Percentiles rank a stretch among this genome's conserved stretches.
Evolutionary conservation across 805 yeast genomes (phyloP).

Genomic region (Ogataea pilisensis): DNA sequence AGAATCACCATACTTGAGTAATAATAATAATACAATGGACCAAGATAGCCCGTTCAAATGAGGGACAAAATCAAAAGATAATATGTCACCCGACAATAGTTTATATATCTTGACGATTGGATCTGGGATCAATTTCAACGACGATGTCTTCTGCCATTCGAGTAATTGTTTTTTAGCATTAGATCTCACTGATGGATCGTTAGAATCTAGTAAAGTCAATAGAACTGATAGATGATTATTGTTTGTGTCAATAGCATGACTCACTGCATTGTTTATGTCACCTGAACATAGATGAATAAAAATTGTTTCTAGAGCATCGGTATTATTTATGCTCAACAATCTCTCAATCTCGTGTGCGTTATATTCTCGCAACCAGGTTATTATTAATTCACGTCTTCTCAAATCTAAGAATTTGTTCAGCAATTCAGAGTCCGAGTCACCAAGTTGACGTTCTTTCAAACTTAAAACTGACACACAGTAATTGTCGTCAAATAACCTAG

Average conservation of each 20-base stretch:
- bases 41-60: slow-evolving; percentile 53
- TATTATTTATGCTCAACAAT: slow-evolving; percentile 20
- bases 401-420: slow-evolving; percentile 15
- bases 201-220: slow-evolving; percentile 67
- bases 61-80: slow-evolving; percentile 27
- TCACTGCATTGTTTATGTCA: slow-evolving; percentile 58
- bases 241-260: slow-evolving; percentile 52
- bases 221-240: slow-evolving; percentile 70
- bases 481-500: slow-evolving; percentile 54
- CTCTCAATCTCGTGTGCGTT: slow-evolving; percentile 34
- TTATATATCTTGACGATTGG: slow-evolving; percentile 57
- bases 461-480: slow-evolving; percentile 16
- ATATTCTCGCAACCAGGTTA: slow-evolving; percentile 53
- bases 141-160: slow-evolving; percentile 54
- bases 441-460: slow-evolving; percentile 4
- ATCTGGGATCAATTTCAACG: slow-evolving; percentile 44
- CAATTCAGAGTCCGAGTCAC: slow-evolving; percentile 7
- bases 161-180: slow-evolving; percentile 60
- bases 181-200: slow-evolving; percentile 50
- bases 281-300: slow-evolving; percentile 50
- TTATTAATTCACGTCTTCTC: slow-evolving; percentile 42
- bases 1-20: slow-evolving; percentile 59
- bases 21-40: slow-evolving; percentile 56
- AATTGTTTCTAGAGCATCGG: slow-evolving; percentile 47
- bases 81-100: slow-evolving; percentile 52